Evolutionary conservation across 1,284 basidiomycete species (phyloP).

Genomic region (Vanrija humicola): DNA sequence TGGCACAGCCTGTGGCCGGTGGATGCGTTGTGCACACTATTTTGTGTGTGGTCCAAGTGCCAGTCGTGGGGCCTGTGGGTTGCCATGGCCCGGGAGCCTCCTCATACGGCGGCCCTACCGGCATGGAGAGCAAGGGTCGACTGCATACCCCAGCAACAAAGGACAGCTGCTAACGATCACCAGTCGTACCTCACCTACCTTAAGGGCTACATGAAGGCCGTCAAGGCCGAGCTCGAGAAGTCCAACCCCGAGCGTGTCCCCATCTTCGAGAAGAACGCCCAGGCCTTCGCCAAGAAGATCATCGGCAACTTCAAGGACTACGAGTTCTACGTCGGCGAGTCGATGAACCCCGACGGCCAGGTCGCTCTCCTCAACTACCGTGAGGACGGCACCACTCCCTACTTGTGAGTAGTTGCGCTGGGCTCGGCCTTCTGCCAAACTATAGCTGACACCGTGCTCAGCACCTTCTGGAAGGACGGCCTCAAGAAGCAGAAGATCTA

Average conservation of each 20-base stretch:
- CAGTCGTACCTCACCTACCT: conserved; percentile 72
- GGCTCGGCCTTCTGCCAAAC: background rate
- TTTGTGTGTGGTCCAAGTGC: background rate
- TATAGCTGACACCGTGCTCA: background rate
- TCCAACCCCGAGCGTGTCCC: conserved; percentile 65
- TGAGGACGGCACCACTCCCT: conserved; percentile 61
- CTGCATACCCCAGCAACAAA: background rate
- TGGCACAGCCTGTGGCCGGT: no score
- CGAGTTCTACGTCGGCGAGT: conserved; percentile 72
- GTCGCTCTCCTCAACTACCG: conserved; percentile 71
- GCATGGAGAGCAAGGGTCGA: no score
- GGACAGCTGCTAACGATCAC: background rate
- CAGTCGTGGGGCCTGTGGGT: background rate
- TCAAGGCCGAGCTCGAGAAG: conserved; percentile 63
- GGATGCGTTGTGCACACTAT: background rate
- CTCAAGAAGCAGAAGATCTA: conserved; percentile 58
- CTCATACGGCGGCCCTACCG: no score
- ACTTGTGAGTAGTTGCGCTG: conserved; percentile 37
- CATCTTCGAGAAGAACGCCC: conserved; percentile 80
- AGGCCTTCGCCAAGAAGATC: conserved; percentile 78
- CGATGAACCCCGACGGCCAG: conserved; percentile 84
- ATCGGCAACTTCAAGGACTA: conserved; percentile 74
- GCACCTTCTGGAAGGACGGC: conserved; percentile 88
- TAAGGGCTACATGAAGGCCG: conserved; percentile 84
- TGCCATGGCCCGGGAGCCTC: background rate